Evolutionary conservation across 2,329 filamentous ascomycete species (phyloP), one percentile per base, ranked within the genome.

Genomic region (Dendrostoma leiphaemia): DNA sequence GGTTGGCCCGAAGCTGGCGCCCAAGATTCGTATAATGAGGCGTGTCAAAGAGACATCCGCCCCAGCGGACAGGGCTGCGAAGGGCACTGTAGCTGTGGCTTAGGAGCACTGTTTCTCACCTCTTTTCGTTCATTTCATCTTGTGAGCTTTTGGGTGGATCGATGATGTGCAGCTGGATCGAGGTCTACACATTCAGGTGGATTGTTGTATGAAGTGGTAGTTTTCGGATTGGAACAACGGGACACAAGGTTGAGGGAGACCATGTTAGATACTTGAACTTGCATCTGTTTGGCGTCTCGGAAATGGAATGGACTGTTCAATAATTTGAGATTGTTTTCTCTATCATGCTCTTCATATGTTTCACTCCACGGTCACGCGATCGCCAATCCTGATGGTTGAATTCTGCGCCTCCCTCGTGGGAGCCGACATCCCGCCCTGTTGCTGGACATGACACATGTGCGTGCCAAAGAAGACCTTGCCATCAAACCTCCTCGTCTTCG

Each of bases 391-490:
- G 50, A 85, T 77, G 1, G 74, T 79, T 21, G 75, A 74, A 55
- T 62, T 70, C 58, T 72, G 70, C 19, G 61, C 60, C 24, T 70
- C 64, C 34, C 54, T 64, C 1, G 65, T 67, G 6, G 48, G 37
- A 12, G 37, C 32, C 12, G 51, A 48, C 17, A 6, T n/a, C 21
- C 6, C 15, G 13, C 23, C 21, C 1, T 24, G 24, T 23, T 21
- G 50, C 26, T 71, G 65, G 6, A 68, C 50, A 59, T 82, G 79
- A 26, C 77, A 77, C 82, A 86, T 85, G 60, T 99, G 93, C 56
- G 88, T 84, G 4, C 94, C 94, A 74, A 99, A 99, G 62, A 88
- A 88, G 3, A 97, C 88, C 70, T 91, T 91, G 2, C 91, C 90
- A 48, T 89, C 85, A 59, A 90, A 85, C 53, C 90, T 83, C 61